Evolutionary conservation across 495 filamentous ascomycete genomes (phyloP).

Genomic region (Thozetella sp.): DNA sequence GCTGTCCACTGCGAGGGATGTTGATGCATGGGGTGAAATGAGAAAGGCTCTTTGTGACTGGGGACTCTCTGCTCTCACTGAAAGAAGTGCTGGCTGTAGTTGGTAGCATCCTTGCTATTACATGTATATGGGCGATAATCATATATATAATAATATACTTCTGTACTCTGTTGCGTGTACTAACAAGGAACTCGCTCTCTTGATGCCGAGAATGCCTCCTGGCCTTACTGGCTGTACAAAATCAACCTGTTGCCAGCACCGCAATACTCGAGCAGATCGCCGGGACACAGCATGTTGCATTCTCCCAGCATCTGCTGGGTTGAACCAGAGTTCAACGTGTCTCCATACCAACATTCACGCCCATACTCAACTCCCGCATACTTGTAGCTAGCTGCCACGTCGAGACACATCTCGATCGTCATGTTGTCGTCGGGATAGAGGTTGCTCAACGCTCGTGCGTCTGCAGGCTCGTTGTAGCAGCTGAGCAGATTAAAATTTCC

Average conservation of each 20-base stretch:
- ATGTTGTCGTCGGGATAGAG: neutral
- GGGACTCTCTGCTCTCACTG: too few species aligned
- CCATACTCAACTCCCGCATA: neutral
- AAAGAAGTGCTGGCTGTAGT: too few species aligned
- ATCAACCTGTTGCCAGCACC: neutral
- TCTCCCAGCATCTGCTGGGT: neutral
- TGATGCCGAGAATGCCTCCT: too few species aligned
- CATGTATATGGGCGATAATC: too few species aligned
- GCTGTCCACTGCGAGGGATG: neutral
- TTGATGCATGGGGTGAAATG: constrained; percentile 37
- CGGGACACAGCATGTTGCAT: neutral
- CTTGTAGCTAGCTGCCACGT: neutral
- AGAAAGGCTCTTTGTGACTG: too few species aligned
- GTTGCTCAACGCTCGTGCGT: neutral
- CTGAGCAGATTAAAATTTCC: neutral
- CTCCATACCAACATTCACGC: neutral
- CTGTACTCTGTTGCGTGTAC: too few species aligned
- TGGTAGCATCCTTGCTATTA: too few species aligned
- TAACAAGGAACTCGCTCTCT: too few species aligned
- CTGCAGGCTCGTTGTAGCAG: neutral
- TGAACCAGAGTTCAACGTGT: neutral
- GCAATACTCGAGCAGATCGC: neutral
- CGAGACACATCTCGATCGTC: neutral
- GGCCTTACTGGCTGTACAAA: too few species aligned
- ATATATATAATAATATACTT: too few species aligned